phyloP scores from a whole-genome alignment of 2,329 filamentous ascomycete species.

The Talaromyces sp. region DNA sequence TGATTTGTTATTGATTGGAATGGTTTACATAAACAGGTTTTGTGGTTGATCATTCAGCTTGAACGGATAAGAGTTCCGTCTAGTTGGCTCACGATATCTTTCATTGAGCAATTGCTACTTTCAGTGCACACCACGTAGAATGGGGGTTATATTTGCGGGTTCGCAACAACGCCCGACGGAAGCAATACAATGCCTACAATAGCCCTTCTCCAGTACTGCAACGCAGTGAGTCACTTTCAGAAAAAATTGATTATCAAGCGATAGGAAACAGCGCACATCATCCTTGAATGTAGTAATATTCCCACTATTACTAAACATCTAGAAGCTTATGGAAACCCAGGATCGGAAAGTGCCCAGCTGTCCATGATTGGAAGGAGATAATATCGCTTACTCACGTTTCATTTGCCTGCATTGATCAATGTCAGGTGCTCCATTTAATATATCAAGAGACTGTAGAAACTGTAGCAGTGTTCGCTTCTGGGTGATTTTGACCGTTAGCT shows the following conservation, averaged over 20 bases:
- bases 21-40: constrained; percentile 3
- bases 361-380: background rate
- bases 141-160: background rate
- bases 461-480: background rate
- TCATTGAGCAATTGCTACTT: background rate
- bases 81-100: background rate
- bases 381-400: background rate
- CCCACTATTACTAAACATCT: background rate
- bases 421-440: background rate
- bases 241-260: background rate
- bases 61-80: background rate
- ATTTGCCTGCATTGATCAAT: background rate
- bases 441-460: background rate
- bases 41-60: background rate
- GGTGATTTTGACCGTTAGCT: background rate
- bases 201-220: background rate
- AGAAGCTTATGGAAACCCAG: background rate
- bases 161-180: background rate
- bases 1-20: background rate
- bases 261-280: background rate
- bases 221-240: background rate
- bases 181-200: constrained; percentile 5
- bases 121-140: background rate
- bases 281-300: background rate
- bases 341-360: background rate